Evolutionary conservation across 306 rosid genomes (phyloP).

Genomic region (Dalbergia cochinchinensis): DNA sequence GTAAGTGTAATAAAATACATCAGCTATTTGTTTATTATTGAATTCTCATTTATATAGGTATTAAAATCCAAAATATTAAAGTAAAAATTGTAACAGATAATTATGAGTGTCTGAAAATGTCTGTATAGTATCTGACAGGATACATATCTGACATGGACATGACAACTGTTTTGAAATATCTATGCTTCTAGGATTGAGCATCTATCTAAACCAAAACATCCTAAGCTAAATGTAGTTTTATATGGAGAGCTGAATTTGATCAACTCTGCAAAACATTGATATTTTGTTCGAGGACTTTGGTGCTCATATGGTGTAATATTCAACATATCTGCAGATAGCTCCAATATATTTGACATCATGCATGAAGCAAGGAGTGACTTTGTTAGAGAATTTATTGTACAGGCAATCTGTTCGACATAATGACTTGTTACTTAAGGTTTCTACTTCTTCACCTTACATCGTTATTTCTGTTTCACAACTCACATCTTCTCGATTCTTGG

Average conservation of each 20-base stretch:
- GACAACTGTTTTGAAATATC: background rate
- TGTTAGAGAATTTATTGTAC: constrained; percentile 77
- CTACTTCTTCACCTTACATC: constrained; percentile 32
- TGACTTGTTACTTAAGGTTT: constrained; percentile 82
- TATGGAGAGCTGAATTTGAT: constrained; percentile 7
- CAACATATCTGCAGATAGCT: constrained; percentile 76
- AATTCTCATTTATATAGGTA: too few relatives aligned
- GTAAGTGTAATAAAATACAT: background rate
- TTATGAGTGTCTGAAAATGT: background rate
- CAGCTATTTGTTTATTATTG: background rate
- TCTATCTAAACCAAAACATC: background rate
- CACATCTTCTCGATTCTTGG: constrained; percentile 20
- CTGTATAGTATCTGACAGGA: background rate
- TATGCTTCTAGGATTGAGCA: background rate
- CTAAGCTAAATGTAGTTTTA: background rate
- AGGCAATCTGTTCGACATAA: constrained; percentile 82
- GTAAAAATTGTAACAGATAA: background rate
- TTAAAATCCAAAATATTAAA: too few relatives aligned
- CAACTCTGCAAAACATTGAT: constrained; percentile 5
- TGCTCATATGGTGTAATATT: constrained; percentile 46
- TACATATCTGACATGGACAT: background rate
- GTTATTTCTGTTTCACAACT: constrained; percentile 33
- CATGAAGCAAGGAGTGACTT: constrained; percentile 91
- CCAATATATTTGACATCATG: constrained; percentile 95
- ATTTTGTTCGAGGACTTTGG: constrained; percentile 38